Evolutionary conservation across 371 early-diverging fungal species (phyloP), one percentile per base, ranked within the genome.

Genomic region (Syncephalis plumigaleata): DNA sequence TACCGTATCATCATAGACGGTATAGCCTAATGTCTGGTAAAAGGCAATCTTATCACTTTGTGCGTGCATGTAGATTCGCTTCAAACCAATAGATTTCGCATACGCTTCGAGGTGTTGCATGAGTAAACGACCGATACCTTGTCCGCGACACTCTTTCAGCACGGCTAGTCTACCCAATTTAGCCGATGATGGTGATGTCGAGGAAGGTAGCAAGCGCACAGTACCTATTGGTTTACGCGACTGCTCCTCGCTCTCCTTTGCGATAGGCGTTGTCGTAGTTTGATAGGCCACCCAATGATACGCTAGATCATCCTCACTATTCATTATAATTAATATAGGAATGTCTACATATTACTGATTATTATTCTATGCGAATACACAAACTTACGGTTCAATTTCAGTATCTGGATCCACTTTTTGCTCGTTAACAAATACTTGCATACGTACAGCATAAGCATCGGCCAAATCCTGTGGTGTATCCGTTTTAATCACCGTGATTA

Each of bases 161-260:
- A 40, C 40, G 15, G 40, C 40, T 5, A 40, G n/a, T 7, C 40
- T 4, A 8, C 40, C 40, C 4, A 40, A 15, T 40, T 40, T 40
- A 18, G 18, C 40, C 21, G 21, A 16, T 40, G 18, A 21, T 16
- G 40, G 40, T 15, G 16, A 31, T 31, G 31, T 7, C 31, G 31
- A 18, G 4, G 16, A 40, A 8, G 16, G 18, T n/a, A 40, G 8
- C n/a, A 40, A 40, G 8, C 40, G 16, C 21, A 40, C 40, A 4
- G 40, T 40, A 8, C 40, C 40, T 8, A 40, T n/a, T 40, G 40
- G 40, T 40, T n/a, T n/a, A n/a, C n/a, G n/a, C n/a, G n/a, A n/a
- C n/a, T n/a, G n/a, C n/a, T 8, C 16, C n/a, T 40, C 15, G n/a
- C 8, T n/a, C 8, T 21, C 15, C 5, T 40, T 21, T 4, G 31